Evolutionary conservation across 2,329 filamentous ascomycete genomes (phyloP).

Genomic region (Diplodia seriata): DNA sequence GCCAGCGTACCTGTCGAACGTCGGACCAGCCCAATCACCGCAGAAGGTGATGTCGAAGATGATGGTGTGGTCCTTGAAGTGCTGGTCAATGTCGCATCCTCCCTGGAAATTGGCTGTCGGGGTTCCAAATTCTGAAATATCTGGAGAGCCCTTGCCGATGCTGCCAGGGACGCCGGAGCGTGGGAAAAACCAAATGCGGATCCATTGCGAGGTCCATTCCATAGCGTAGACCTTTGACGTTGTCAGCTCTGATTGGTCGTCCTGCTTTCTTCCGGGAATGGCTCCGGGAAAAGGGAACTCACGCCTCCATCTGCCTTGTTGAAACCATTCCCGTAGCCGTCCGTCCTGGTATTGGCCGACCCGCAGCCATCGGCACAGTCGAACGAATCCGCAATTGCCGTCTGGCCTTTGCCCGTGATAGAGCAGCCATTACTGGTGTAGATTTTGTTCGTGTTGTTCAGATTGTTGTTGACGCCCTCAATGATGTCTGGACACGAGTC

Average conservation of each 20-base stretch:
- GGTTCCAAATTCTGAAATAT: slow-evolving; percentile 68
- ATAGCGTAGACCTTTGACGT: slow-evolving; percentile 44
- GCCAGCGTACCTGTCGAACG: slow-evolving; percentile 62
- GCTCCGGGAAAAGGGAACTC: slow-evolving; percentile 33
- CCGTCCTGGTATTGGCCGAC: slow-evolving; percentile 21
- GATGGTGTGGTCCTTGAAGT: slow-evolving; percentile 49
- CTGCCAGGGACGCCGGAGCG: slow-evolving; percentile 41
- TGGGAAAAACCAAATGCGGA: slow-evolving; percentile 40
- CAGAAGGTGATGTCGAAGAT: slow-evolving; percentile 52
- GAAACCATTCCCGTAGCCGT: slow-evolving; percentile 36
- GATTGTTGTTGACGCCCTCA: slow-evolving; percentile 38
- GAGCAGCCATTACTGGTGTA: slow-evolving; percentile 34
- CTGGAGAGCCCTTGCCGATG: slow-evolving; percentile 59
- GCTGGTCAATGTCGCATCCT: slow-evolving; percentile 46
- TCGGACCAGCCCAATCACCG: slow-evolving; percentile 72
- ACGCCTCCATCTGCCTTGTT: slow-evolving; percentile 40
- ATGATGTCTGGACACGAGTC: slow-evolving; percentile 34
- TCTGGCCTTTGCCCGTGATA: slow-evolving; percentile 34
- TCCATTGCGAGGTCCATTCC: slow-evolving; percentile 38
- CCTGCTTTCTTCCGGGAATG: not conserved
- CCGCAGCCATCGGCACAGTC: slow-evolving; percentile 40
- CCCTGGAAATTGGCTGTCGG: slow-evolving; percentile 68
- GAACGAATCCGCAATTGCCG: slow-evolving; percentile 34
- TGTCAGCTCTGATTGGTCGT: too few species aligned
- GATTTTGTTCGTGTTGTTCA: slow-evolving; percentile 35